A percentile compares a stretch with the other conserved stretches of the same genome.
Evolutionary conservation across 805 yeast species (phyloP).

Genomic region (Yamadazyma scolyti): DNA sequence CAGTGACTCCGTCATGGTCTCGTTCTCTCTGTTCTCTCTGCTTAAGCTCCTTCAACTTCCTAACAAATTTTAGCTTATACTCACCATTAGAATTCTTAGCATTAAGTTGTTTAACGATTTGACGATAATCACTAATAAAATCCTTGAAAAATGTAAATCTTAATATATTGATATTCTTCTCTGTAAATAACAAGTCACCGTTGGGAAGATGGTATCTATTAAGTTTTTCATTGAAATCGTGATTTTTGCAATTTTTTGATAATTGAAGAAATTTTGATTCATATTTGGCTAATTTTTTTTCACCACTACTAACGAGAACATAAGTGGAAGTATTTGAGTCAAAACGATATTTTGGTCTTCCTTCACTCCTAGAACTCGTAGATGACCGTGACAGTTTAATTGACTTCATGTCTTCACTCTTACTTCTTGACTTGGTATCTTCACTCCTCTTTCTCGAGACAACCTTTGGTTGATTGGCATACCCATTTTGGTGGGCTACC

Average conservation of each 20-base stretch:
- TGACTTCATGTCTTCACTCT: conserved; percentile 5
- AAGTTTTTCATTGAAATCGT: conserved; percentile 8
- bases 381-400: conserved; percentile 5
- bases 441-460: conserved; percentile 3
- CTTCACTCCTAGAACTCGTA: conserved; percentile 3
- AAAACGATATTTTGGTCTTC: conserved; percentile 6
- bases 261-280: conserved; percentile 4
- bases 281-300: conserved; percentile 5
- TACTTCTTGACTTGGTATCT: not conserved
- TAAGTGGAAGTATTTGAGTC: conserved; percentile 9
- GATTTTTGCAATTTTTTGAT: conserved; percentile 7
- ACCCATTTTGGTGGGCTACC: conserved; percentile 10
- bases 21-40: conserved; percentile 4
- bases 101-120: conserved; percentile 6
- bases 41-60: conserved; percentile 8
- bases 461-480: conserved; percentile 1
- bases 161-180: conserved; percentile 10
- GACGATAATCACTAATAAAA: conserved; percentile 7
- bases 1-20: too few species aligned
- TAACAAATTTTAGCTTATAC: conserved; percentile 10
- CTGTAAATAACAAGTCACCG: conserved; percentile 9
- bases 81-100: conserved; percentile 4
- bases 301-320: conserved; percentile 3
- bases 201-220: conserved; percentile 6
- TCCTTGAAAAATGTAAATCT: conserved; percentile 12